Conservation (phyloP, 192 early-diverging fungal species). For the Chytriomyces sp. region DNA sequence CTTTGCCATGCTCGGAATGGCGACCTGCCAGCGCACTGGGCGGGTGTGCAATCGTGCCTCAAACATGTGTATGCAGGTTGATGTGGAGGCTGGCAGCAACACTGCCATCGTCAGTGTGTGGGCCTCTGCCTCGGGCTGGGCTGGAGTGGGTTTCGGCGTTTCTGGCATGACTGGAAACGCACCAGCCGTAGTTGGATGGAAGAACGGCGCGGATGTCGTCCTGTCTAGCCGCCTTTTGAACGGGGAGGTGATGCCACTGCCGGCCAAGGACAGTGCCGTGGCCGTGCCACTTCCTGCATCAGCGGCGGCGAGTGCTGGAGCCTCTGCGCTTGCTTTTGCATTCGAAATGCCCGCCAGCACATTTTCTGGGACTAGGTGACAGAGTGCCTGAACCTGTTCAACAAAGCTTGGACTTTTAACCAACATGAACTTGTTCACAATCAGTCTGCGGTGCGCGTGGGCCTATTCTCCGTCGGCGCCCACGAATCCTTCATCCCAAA, state of each 20-base stretch:
- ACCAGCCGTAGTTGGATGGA: constrained; percentile 35
- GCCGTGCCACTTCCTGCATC: not conserved
- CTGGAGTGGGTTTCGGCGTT: constrained; percentile 35
- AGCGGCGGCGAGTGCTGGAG: not conserved
- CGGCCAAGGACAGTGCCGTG: not conserved
- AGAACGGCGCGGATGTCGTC: constrained; percentile 12
- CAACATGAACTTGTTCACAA: too few relatives aligned
- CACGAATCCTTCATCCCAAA: too few relatives aligned
- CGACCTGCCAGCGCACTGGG: too few relatives aligned
- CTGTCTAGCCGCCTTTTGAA: not conserved
- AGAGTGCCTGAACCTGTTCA: too few relatives aligned
- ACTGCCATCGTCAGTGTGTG: constrained; percentile 33
- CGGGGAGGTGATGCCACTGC: not conserved
- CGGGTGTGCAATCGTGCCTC: too few relatives aligned
- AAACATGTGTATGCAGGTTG: too few relatives aligned
- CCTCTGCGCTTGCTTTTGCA: not conserved
- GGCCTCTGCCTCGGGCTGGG: constrained; percentile 38
- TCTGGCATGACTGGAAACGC: constrained; percentile 29
- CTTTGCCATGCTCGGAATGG: too few relatives aligned
- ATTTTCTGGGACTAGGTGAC: too few relatives aligned
- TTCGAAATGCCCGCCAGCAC: not conserved
- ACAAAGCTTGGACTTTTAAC: too few relatives aligned
- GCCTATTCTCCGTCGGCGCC: too few relatives aligned
- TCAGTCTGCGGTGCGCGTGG: too few relatives aligned
- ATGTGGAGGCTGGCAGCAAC: too few relatives aligned